A percentile compares a stretch with the other conserved stretches of the same genome.
Evolutionary conservation across 352 stramenopile genomes (phyloP).

Genomic region (Phytopythium oedochilum): DNA sequence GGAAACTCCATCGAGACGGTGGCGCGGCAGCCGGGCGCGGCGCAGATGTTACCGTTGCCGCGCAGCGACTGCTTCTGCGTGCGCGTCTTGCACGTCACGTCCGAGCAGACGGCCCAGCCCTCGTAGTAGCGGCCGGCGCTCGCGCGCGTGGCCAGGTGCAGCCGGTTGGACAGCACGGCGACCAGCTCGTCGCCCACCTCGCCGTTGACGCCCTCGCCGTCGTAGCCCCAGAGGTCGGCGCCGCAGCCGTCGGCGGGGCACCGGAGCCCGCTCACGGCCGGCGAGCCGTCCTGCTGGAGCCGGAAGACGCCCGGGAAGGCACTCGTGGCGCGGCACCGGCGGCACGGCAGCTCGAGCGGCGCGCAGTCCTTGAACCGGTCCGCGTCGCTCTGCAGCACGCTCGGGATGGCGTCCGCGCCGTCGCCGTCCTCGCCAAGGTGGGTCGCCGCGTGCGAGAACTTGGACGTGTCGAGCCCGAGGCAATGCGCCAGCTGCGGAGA

Average conservation of each 20-base stretch:
- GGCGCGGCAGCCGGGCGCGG: slow-evolving; percentile 90
- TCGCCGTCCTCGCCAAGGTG: slow-evolving; percentile 86
- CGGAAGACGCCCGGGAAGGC: slow-evolving; percentile 73
- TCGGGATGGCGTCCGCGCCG: slow-evolving; percentile 81
- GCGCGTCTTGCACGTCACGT: slow-evolving; percentile 91
- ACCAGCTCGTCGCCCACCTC: slow-evolving; percentile 68
- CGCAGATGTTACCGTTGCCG: slow-evolving; percentile 91
- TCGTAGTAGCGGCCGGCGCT: slow-evolving; percentile 89
- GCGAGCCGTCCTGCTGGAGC: slow-evolving; percentile 15
- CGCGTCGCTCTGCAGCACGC: slow-evolving; percentile 79
- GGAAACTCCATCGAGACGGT: slow-evolving; percentile 86
- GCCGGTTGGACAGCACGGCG: slow-evolving; percentile 74
- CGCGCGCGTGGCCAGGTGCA: slow-evolving; percentile 76
- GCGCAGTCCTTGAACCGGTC: slow-evolving; percentile 89
- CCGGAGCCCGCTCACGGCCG: slow-evolving; percentile 42
- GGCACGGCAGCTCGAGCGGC: slow-evolving; percentile 71
- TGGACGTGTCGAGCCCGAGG: slow-evolving; percentile 94
- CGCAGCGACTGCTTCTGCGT: slow-evolving; percentile 95
- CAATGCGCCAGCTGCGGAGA: slow-evolving; percentile 93
- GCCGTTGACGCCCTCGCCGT: slow-evolving; percentile 71
- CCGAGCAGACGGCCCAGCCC: slow-evolving; percentile 91
- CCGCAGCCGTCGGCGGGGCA: slow-evolving; percentile 55
- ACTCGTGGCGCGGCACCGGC: slow-evolving; percentile 54
- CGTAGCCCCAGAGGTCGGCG: slow-evolving; percentile 79
- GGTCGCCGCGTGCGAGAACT: slow-evolving; percentile 87